Percentiles rank a stretch among this genome's conserved stretches.
phyloP scores from a whole-genome alignment of 2,329 filamentous ascomycete species.

The Diaporthe ampelina region DNA sequence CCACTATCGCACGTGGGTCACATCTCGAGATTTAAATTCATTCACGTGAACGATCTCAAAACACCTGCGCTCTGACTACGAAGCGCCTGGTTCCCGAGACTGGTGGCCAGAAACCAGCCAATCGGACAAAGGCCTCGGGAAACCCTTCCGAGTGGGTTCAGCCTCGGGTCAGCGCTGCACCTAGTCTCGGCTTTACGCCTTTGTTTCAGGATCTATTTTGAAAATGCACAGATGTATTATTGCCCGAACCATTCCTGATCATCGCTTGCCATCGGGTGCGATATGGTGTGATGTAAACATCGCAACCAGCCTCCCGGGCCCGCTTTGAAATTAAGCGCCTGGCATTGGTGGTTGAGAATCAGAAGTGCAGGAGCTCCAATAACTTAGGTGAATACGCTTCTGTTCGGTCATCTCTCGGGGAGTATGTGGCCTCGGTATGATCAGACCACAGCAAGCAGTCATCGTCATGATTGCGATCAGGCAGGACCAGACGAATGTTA shows the following conservation, averaged over 20 bases:
- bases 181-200: not conserved
- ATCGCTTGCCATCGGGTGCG: not conserved
- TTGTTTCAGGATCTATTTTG: not conserved
- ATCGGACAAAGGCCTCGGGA: conserved; percentile 9
- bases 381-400: not conserved
- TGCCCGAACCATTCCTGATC: not conserved
- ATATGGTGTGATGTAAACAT: not conserved
- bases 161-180: not conserved
- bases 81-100: not conserved
- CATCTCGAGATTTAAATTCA: not conserved
- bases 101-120: not conserved
- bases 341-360: not conserved
- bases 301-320: not conserved
- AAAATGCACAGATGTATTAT: not conserved
- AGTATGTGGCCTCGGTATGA: not conserved
- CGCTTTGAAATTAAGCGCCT: not conserved
- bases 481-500: too few relatives aligned
- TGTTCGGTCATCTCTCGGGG: not conserved
- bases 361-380: not conserved
- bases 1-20: not conserved
- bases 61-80: not conserved
- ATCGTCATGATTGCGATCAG: not conserved
- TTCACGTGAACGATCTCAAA: not conserved
- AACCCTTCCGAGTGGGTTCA: not conserved
- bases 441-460: not conserved